Conservation (phyloP, 164 flowering plant species). For the Akebia trifoliata region DNA sequence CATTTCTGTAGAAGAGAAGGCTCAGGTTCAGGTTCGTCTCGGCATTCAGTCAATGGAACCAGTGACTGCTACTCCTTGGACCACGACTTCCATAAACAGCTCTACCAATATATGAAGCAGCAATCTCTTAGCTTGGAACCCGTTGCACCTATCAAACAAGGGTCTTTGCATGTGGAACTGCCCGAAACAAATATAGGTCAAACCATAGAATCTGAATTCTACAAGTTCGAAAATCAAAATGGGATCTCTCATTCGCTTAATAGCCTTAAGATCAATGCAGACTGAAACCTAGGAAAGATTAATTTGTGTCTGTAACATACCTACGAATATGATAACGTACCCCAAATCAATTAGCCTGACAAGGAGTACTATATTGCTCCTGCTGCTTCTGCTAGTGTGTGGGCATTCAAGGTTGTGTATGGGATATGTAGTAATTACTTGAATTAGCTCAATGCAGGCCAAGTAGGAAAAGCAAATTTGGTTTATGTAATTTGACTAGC, state of each 20-base stretch:
- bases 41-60: slow-evolving; percentile 25
- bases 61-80: slow-evolving; percentile 63
- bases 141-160: slow-evolving; percentile 43
- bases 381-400: not conserved
- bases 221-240: slow-evolving; percentile 28
- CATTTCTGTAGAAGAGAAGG: slow-evolving; percentile 71
- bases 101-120: slow-evolving; percentile 62
- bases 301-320: not conserved
- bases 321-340: not conserved
- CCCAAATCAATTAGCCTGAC: not conserved
- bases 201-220: slow-evolving; percentile 63
- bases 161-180: slow-evolving; percentile 66
- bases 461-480: slow-evolving; percentile 2
- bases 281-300: slow-evolving; percentile 2
- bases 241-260: slow-evolving; percentile 17
- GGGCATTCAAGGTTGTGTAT: not conserved
- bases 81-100: slow-evolving; percentile 73
- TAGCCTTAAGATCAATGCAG: slow-evolving; percentile 22
- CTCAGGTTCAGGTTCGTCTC: slow-evolving; percentile 73
- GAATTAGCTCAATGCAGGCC: slow-evolving; percentile 19
- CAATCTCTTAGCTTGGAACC: slow-evolving; percentile 28
- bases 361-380: not conserved
- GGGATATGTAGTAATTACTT: not conserved
- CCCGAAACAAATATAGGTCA: slow-evolving; percentile 53
- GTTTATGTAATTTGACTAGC: slow-evolving; percentile 11